Base-by-base conservation (phyloP, 2,329 filamentous ascomycete genomes). In the Monilinia laxa region DNA sequence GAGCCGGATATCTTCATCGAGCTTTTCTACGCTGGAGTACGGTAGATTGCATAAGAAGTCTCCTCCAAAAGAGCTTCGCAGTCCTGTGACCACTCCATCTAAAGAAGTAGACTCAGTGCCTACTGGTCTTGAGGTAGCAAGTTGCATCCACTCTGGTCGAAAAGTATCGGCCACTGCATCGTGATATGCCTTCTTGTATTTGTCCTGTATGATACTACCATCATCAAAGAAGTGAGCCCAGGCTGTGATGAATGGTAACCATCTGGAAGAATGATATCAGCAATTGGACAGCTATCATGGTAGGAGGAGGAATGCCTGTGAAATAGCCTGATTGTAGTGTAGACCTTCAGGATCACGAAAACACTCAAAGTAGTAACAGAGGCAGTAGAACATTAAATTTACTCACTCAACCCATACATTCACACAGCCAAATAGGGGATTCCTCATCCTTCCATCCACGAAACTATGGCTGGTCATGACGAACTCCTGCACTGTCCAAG, bases 401-500 rank as follows among this genome's bases (percentile, higher is more conserved):
- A 60, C 57, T 60, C 7, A 60, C 57, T 55, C 55, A 14, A 62
- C 35, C 64, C 64, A 65, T 7, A 65, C 47, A 38, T 25, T 53
- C 7, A 56, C 64, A 14, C 64, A 65, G 10, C 56, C 56, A 42
- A 65, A 62, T 4, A 55, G 31, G 6, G 64, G 64, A 62, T 62
- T 62, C 25, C 52, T 65, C 60, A 53, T 63, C 31, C 60, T 60
- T 49, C 57, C 45, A 12, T 60, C 28, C 12, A 60, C 57, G 7
- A 60, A 12, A 16, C 57, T 60, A 49, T 60, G 57, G 6, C 31
- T 60, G 1, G 28, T 49, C 60, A 63, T 53, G 35, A 63, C 60
- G 9, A 63, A 63, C 23, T 70, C 68, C 47, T 70, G 67, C 3
- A 70, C 67, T 9, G 53, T 67, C 68, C 68, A 70, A 45, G 67